A percentile compares a stretch with the other conserved stretches of the same genome.
Conservation (phyloP, 345 rosid species). For the Linum usitatissimum region DNA sequence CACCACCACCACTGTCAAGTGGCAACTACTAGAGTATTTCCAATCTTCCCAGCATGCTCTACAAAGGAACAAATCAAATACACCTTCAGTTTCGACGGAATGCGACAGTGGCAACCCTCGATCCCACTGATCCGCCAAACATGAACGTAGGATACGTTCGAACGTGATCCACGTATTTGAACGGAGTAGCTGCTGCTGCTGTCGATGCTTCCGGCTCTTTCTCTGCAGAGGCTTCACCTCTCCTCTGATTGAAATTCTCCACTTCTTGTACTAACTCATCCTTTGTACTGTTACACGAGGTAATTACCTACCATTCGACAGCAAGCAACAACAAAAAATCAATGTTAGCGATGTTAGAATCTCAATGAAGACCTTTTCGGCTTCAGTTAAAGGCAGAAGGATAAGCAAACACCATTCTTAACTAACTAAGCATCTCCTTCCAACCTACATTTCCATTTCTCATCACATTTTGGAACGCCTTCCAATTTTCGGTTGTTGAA, state of each 20-base stretch:
- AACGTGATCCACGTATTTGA: slow-evolving; percentile 65
- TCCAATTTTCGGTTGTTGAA: too few relatives aligned
- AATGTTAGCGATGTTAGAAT: background rate
- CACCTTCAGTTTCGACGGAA: slow-evolving; percentile 46
- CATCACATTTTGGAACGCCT: too few relatives aligned
- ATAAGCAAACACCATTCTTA: too few relatives aligned
- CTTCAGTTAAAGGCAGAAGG: too few relatives aligned
- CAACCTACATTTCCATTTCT: too few relatives aligned
- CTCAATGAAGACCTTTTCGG: background rate
- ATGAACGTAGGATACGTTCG: slow-evolving; percentile 78
- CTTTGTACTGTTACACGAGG: slow-evolving; percentile 79
- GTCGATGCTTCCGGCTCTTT: slow-evolving; percentile 34
- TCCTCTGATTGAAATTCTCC: slow-evolving; percentile 50
- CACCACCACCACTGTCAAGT: too few relatives aligned
- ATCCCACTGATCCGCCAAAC: slow-evolving; percentile 79
- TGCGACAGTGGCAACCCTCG: slow-evolving; percentile 91
- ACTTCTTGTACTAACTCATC: slow-evolving; percentile 81
- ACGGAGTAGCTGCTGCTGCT: slow-evolving; percentile 32
- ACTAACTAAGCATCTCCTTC: too few relatives aligned
- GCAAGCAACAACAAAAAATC: background rate
- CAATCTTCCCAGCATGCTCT: background rate
- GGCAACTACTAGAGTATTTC: background rate
- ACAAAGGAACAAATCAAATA: background rate
- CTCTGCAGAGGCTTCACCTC: slow-evolving; percentile 22
- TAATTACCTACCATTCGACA: slow-evolving; percentile 46